phyloP scores from a whole-genome alignment of 169 alveolate genomes.

The Cryptosporidium ryanae region DNA sequence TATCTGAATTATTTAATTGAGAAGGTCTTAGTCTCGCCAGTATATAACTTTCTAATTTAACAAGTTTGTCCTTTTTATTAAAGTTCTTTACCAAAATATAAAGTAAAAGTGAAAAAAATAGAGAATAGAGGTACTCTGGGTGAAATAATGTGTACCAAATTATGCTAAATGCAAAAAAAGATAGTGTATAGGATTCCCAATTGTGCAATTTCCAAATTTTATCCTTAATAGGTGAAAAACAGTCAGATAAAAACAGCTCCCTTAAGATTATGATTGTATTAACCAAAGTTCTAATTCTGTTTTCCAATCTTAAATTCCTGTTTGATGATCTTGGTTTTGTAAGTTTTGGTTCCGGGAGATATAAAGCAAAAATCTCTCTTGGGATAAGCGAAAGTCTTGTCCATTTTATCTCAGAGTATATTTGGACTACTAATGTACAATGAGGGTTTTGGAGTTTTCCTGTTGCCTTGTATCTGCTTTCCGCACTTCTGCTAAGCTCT shows the following conservation, averaged over 20 bases:
- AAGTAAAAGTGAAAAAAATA: background rate
- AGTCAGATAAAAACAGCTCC: conserved; percentile 31
- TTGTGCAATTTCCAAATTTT: conserved; percentile 6
- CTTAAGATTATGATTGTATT: conserved; percentile 21
- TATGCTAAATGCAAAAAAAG: conserved; percentile 17
- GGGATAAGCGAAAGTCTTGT: conserved; percentile 51
- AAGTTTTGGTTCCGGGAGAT: conserved; percentile 44
- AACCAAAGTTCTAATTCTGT: conserved; percentile 7
- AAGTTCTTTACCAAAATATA: conserved; percentile 2
- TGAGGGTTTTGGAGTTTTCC: conserved; percentile 45
- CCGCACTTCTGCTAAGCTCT: conserved; percentile 40
- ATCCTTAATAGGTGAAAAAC: background rate
- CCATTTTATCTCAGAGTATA: conserved; percentile 60
- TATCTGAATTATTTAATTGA: background rate
- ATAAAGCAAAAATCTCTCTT: conserved; percentile 58
- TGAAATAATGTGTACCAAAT: conserved; percentile 33
- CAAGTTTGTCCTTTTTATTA: conserved; percentile 5
- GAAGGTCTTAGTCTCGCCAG: background rate
- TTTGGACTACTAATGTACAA: conserved; percentile 28
- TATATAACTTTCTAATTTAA: conserved; percentile 8
- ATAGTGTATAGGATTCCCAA: conserved; percentile 38
- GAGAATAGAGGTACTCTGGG: conserved; percentile 31
- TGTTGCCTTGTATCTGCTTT: conserved; percentile 16
- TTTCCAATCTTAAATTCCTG: background rate
- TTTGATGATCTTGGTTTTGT: background rate